Evolutionary conservation across 805 yeast genomes (phyloP).

Genomic region (Metschnikowia orientalis): DNA sequence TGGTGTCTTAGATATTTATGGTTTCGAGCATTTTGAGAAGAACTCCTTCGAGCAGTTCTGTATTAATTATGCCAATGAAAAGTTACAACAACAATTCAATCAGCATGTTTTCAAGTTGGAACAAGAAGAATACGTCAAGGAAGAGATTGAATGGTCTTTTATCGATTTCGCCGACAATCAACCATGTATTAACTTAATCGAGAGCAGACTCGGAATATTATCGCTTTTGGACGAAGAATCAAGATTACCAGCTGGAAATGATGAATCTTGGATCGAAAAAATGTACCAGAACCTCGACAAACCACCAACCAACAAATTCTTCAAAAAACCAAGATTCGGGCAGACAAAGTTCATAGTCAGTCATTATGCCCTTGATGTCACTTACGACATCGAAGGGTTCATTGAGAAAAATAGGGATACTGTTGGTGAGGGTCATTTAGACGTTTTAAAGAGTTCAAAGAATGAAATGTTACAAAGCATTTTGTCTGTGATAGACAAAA

Average conservation of each 20-base stretch:
- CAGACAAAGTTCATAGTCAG: slow-evolving; percentile 83
- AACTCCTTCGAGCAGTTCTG: slow-evolving; percentile 97
- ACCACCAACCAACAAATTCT: slow-evolving; percentile 68
- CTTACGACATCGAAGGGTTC: slow-evolving; percentile 89
- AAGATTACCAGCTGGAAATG: slow-evolving; percentile 88
- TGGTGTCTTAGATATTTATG: slow-evolving; percentile 96
- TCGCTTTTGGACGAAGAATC: slow-evolving; percentile 92
- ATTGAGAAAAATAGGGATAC: slow-evolving; percentile 97
- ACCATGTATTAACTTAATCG: slow-evolving; percentile 92
- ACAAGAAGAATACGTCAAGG: slow-evolving; percentile 90
- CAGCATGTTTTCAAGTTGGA: slow-evolving; percentile 96
- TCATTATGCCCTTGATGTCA: slow-evolving; percentile 92
- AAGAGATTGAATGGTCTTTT: slow-evolving; percentile 93
- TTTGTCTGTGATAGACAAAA: slow-evolving; percentile 58
- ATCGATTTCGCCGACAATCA: slow-evolving; percentile 95
- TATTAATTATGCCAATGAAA: slow-evolving; percentile 94
- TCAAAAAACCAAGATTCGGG: slow-evolving; percentile 92
- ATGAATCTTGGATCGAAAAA: slow-evolving; percentile 87
- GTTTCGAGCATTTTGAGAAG: slow-evolving; percentile 91
- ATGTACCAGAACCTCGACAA: slow-evolving; percentile 82
- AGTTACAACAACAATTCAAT: slow-evolving; percentile 93
- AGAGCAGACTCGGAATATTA: slow-evolving; percentile 80
- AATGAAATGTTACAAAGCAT: slow-evolving; percentile 65
- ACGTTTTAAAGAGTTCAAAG: slow-evolving; percentile 66
- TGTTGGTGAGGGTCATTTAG: slow-evolving; percentile 92